Conservation (phyloP, 2,329 filamentous ascomycete genomes). For the Exophiala oligosperma region DNA sequence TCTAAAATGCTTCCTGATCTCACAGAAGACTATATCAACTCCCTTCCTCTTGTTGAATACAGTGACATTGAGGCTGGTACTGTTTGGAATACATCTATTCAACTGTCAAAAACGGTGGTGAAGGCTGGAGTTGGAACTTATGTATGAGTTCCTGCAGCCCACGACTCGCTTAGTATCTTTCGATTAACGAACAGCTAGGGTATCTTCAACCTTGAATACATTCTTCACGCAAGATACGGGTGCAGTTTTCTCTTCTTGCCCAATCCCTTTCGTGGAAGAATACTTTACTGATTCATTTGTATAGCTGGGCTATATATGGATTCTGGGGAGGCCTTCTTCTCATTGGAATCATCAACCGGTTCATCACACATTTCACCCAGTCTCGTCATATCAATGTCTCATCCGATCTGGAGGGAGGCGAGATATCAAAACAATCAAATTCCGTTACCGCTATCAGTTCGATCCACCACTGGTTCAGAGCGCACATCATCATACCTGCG, state of each 20-base stretch:
- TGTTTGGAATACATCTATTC: conserved; percentile 29
- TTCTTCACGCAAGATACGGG: too few relatives aligned
- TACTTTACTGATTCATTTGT: too few relatives aligned
- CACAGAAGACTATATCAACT: conserved; percentile 34
- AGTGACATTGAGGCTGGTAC: conserved; percentile 28
- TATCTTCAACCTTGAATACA: too few relatives aligned
- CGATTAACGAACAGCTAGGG: too few relatives aligned
- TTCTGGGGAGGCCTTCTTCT: conserved; percentile 43
- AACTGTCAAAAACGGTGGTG: conserved; percentile 29
- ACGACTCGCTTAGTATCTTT: too few relatives aligned
- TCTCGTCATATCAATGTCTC: conserved; percentile 6
- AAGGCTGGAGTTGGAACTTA: too few relatives aligned
- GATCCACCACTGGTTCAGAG: conserved; percentile 36
- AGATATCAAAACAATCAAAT: not conserved
- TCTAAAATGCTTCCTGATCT: conserved; percentile 26
- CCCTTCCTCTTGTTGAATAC: conserved; percentile 36
- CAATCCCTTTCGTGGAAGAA: too few relatives aligned
- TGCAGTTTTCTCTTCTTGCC: too few relatives aligned
- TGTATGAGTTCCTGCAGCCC: too few relatives aligned
- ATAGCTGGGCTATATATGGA: conserved; percentile 35
- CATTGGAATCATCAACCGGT: conserved; percentile 36
- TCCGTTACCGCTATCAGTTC: not conserved
- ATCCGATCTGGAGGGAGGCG: conserved; percentile 20
- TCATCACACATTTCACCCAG: conserved; percentile 29
- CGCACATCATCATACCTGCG: conserved; percentile 45